Base-by-base conservation (phyloP, 495 filamentous ascomycete genomes). In the Penicillium canariense region DNA sequence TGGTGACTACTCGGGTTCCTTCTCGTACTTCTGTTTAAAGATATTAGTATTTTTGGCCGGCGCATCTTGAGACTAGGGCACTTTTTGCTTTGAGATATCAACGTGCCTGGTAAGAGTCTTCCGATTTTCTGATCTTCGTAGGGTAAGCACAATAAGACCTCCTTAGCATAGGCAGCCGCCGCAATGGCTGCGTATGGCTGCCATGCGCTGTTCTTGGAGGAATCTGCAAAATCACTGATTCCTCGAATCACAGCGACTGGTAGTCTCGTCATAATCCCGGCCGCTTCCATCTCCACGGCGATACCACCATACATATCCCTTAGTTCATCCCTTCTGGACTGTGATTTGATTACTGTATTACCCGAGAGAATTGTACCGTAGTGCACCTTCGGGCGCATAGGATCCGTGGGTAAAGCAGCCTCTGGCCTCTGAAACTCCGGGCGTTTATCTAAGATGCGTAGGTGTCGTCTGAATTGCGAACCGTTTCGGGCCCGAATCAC, bases 271-370 rank as follows among this genome's bases (percentile, higher is more conserved):
- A 61, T 68, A 12, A 73, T 40, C 2, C 70, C 70, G 7, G 68
- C 66, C 7, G 70, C 69, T 52, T 73, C 70, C 68, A 72, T 73
- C 40, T 73, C 70, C 35, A 71, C 52, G 25, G 63, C 65, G 17
- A 61, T 56, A 3, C 45, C 47, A 22, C 48, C 36, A 22, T 58
- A 58, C 10, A 15, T 25, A 27, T 47, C 38, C 15, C 55, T 38
- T 34, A 58, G 34, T 17, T 52, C 18, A 31, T 58, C 42, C 36
- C 55, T 58, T 35, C 36, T 47, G 2, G n/a, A 5, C 20, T 39
- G 15, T 11, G 17, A 47, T 44, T 58, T 52, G 7, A 58, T 32
- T 15, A 46, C 17, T 11, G 36, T 58, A 11, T 58, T 49, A 6
- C 55, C 55, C 1, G 55, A 48, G 4, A 58, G 17, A 27, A 53